These are phyloP conservation scores for Podaxis sp. DNA, from an alignment of 768 basidiomycete genomes.

Conservation along the genomic window DNA sequence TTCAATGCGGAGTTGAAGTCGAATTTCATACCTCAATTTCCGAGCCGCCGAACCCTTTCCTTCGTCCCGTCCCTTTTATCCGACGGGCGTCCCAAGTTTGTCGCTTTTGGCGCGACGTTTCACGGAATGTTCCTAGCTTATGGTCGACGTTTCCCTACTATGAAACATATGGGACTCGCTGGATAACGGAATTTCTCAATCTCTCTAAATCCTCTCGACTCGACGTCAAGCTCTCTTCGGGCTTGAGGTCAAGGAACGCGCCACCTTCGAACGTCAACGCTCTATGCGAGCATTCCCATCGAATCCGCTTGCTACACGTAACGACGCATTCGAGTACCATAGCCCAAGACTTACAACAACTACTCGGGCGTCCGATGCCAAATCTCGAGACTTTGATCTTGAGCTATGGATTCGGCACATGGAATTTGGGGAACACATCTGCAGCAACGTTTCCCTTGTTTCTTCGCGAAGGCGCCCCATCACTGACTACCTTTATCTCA, in stretches of 20 bases:
- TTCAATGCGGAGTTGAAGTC: not conserved
- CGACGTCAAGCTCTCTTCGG: conserved; percentile 5
- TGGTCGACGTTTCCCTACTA: conserved; percentile 3
- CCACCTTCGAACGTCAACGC: not conserved
- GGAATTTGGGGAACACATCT: not conserved
- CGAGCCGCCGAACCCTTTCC: conserved; percentile 3
- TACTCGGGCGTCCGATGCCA: not conserved
- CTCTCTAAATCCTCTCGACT: conserved; percentile 1
- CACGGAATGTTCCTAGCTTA: not conserved
- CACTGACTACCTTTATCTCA: conserved; percentile 2
- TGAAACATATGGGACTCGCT: not conserved
- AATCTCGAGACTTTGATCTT: conserved; percentile 2
- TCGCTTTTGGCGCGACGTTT: conserved; percentile 1
- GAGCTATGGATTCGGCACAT: conserved; percentile 2
- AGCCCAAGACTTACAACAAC: not conserved
- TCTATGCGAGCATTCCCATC: not conserved
- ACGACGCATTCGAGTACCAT: conserved; percentile 1
- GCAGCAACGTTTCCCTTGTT: not conserved
- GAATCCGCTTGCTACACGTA: not conserved
- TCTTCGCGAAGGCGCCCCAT: not conserved
- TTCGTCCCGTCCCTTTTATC: conserved; percentile 1
- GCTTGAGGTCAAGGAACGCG: not conserved
- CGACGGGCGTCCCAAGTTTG: conserved; percentile 9
- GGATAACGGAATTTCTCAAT: not conserved
- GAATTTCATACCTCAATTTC: not conserved